Conservation (phyloP, 108 stramenopile genomes). For the Skeletonema costatum region DNA sequence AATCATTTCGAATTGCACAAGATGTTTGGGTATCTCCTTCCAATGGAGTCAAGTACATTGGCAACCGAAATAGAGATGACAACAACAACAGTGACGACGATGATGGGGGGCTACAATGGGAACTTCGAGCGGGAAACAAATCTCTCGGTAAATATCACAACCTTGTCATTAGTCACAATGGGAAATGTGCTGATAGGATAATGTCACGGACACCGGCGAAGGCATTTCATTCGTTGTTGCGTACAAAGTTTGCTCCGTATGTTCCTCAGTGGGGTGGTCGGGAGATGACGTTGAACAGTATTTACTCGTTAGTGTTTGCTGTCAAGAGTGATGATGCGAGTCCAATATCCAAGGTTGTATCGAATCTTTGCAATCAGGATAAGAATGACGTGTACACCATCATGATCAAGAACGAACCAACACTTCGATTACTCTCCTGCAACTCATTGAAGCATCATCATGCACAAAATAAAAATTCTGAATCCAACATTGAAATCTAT, state of each 20-base stretch:
- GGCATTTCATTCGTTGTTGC: constrained; percentile 61
- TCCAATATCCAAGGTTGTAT: constrained; percentile 26
- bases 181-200: constrained; percentile 91
- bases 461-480: constrained; percentile 14
- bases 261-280: constrained; percentile 71
- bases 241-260: constrained; percentile 70
- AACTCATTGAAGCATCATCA: constrained; percentile 68
- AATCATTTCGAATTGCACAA: constrained; percentile 50
- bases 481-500: constrained; percentile 65
- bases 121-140: constrained; percentile 56
- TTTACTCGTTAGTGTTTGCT: constrained; percentile 75
- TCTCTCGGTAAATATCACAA: constrained; percentile 65
- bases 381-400: constrained; percentile 50
- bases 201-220: constrained; percentile 83
- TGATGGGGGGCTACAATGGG: constrained; percentile 47
- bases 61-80: background rate
- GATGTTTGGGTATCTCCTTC: constrained; percentile 87
- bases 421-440: constrained; percentile 60
- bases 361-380: constrained; percentile 13
- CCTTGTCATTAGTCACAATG: constrained; percentile 86
- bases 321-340: constrained; percentile 15
- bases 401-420: constrained; percentile 69
- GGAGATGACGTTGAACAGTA: constrained; percentile 81
- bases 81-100: background rate
- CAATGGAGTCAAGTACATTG: constrained; percentile 71